A percentile compares a stretch with the other conserved stretches of the same genome.
Conservation (phyloP, 495 filamentous ascomycete species). For the Xylaria scruposa region DNA sequence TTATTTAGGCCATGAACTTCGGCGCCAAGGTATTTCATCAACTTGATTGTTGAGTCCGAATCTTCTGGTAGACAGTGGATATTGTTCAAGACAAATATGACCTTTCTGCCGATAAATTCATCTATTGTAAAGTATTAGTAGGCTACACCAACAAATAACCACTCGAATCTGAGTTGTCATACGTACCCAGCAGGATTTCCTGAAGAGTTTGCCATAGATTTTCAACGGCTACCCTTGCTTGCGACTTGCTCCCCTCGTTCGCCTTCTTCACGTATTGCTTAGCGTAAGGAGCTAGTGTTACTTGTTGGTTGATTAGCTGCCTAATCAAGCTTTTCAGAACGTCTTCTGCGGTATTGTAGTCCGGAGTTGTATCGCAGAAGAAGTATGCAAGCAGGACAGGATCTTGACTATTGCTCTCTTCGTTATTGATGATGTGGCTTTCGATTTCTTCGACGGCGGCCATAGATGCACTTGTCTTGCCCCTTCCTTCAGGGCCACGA, state of each 20-base stretch:
- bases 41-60: slow-evolving; percentile 45
- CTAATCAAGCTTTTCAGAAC: slow-evolving; percentile 45
- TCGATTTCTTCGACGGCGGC: slow-evolving; percentile 43
- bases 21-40: slow-evolving; percentile 39
- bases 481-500: slow-evolving; percentile 44
- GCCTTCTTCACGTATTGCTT: slow-evolving; percentile 39
- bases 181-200: slow-evolving; percentile 38
- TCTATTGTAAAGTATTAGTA: slow-evolving; percentile 28
- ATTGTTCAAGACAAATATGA: slow-evolving; percentile 49
- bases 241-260: slow-evolving; percentile 32
- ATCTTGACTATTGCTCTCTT: slow-evolving; percentile 32
- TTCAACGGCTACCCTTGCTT: slow-evolving; percentile 37
- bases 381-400: slow-evolving; percentile 45
- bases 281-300: slow-evolving; percentile 44
- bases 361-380: slow-evolving; percentile 45
- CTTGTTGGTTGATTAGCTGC: slow-evolving; percentile 45
- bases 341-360: slow-evolving; percentile 46
- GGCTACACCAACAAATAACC: not conserved
- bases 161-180: not conserved
- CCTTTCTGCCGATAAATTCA: slow-evolving; percentile 40
- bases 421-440: slow-evolving; percentile 21
- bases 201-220: slow-evolving; percentile 46
- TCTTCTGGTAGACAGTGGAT: slow-evolving; percentile 45
- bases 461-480: slow-evolving; percentile 45
- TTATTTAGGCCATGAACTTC: slow-evolving; percentile 33